Percentiles rank a stretch among this genome's conserved stretches.
Evolutionary conservation across 2,329 filamentous ascomycete species (phyloP).

Genomic region (Curvularia hawaiiensis): DNA sequence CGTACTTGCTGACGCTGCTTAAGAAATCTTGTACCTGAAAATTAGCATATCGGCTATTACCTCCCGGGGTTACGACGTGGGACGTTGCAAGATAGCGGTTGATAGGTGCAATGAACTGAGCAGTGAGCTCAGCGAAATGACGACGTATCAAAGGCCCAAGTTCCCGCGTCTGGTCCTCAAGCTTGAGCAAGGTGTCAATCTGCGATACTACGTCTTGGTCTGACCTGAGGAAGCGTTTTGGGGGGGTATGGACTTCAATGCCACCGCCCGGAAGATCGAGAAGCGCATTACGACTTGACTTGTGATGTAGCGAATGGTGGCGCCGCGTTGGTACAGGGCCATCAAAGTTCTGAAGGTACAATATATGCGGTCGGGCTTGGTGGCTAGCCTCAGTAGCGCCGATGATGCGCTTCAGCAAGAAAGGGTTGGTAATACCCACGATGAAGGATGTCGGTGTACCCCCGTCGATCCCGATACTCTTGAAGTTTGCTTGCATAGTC

Average conservation of each 20-base stretch:
- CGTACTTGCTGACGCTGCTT: conserved; percentile 46
- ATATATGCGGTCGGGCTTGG: conserved; percentile 43
- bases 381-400: conserved; percentile 42
- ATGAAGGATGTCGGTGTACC: conserved; percentile 47
- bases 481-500: conserved; percentile 52
- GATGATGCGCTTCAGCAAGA: conserved; percentile 48
- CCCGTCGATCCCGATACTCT: conserved; percentile 47
- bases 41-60: conserved; percentile 46
- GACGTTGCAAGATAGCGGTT: conserved; percentile 49
- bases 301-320: conserved; percentile 46
- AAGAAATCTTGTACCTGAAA: conserved; percentile 47
- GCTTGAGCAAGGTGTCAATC: conserved; percentile 42
- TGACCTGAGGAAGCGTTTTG: conserved; percentile 48
- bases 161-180: conserved; percentile 38
- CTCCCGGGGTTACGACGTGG: conserved; percentile 41
- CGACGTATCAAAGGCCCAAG: conserved; percentile 48
- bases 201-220: conserved; percentile 42
- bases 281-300: conserved; percentile 41
- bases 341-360: conserved; percentile 47
- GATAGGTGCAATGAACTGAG: conserved; percentile 48
- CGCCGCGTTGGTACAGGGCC: conserved; percentile 44
- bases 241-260: conserved; percentile 45
- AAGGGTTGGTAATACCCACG: conserved; percentile 50
- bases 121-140: conserved; percentile 50
- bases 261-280: conserved; percentile 48